Conservation (phyloP, 2,329 filamentous ascomycete species). For the Penicillium aurantiogriseum region DNA sequence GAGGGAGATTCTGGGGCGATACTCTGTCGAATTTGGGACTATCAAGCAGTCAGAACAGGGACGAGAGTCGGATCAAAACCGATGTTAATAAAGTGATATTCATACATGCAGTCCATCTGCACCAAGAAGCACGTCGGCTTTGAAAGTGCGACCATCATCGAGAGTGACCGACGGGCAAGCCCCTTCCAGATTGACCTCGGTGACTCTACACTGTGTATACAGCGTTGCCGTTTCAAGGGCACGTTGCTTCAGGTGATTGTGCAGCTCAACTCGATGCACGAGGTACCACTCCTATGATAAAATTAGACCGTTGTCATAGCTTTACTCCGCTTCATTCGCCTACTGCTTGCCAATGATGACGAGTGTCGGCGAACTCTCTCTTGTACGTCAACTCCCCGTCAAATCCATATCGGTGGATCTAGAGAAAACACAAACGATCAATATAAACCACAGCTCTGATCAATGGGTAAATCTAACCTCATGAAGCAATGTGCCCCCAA, state of each 20-base stretch:
- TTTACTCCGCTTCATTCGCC: not conserved
- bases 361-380: constrained; percentile 17
- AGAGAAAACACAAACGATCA: not conserved
- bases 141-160: constrained; percentile 21
- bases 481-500: constrained; percentile 26
- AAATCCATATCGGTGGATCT: constrained; percentile 23
- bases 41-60: not conserved
- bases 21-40: constrained; percentile 24
- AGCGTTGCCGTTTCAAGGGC: constrained; percentile 28
- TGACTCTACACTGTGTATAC: constrained; percentile 24
- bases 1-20: constrained; percentile 19
- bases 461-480: constrained; percentile 13
- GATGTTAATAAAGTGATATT: not conserved
- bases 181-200: constrained; percentile 13
- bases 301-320: not conserved
- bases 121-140: constrained; percentile 24
- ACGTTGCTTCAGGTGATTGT: constrained; percentile 36
- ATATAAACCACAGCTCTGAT: not conserved
- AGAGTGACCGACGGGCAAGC: constrained; percentile 19
- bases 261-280: constrained; percentile 45
- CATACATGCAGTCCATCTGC: constrained; percentile 30
- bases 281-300: constrained; percentile 30
- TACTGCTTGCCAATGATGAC: constrained; percentile 27
- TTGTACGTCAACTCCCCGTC: constrained; percentile 18
- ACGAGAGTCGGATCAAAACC: not conserved